Evolutionary conservation across 495 filamentous ascomycete species (phyloP).

Genomic region (Aspergillus avenaceus): DNA sequence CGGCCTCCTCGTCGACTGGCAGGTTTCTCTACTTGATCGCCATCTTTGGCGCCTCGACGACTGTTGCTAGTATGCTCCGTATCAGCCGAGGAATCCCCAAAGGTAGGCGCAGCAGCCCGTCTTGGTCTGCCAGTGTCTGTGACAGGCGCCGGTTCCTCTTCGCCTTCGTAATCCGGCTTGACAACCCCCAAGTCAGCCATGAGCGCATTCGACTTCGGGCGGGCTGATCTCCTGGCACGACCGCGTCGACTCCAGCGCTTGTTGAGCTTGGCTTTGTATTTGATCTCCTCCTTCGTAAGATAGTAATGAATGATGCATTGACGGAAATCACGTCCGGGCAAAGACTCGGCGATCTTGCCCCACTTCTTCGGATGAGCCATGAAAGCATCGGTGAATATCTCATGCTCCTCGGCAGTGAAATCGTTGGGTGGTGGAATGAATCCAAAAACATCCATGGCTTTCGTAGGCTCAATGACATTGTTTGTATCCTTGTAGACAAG

Average conservation of each 20-base stretch:
- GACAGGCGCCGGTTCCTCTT: slow-evolving; percentile 48
- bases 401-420: slow-evolving; percentile 76
- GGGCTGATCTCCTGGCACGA: slow-evolving; percentile 49
- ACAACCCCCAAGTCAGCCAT: slow-evolving; percentile 66
- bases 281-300: slow-evolving; percentile 79
- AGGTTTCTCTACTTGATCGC: slow-evolving; percentile 55
- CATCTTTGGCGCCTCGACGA: slow-evolving; percentile 48
- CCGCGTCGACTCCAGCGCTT: slow-evolving; percentile 67
- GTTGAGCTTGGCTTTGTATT: slow-evolving; percentile 76
- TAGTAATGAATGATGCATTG: slow-evolving; percentile 96
- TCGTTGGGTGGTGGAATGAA: slow-evolving; percentile 75
- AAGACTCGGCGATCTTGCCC: slow-evolving; percentile 75
- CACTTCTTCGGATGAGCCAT: slow-evolving; percentile 85
- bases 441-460: slow-evolving; percentile 65
- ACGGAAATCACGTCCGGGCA: slow-evolving; percentile 70
- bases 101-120: slow-evolving; percentile 66
- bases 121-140: slow-evolving; percentile 67
- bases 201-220: slow-evolving; percentile 70
- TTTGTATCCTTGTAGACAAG: slow-evolving; percentile 67
- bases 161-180: slow-evolving; percentile 53
- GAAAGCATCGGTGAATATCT: slow-evolving; percentile 73
- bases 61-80: slow-evolving; percentile 30
- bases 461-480: slow-evolving; percentile 60
- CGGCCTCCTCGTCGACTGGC: slow-evolving; percentile 46
- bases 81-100: slow-evolving; percentile 60